Conservation (phyloP, 1,139 yeast species). For the Hansenula anomala region DNA sequence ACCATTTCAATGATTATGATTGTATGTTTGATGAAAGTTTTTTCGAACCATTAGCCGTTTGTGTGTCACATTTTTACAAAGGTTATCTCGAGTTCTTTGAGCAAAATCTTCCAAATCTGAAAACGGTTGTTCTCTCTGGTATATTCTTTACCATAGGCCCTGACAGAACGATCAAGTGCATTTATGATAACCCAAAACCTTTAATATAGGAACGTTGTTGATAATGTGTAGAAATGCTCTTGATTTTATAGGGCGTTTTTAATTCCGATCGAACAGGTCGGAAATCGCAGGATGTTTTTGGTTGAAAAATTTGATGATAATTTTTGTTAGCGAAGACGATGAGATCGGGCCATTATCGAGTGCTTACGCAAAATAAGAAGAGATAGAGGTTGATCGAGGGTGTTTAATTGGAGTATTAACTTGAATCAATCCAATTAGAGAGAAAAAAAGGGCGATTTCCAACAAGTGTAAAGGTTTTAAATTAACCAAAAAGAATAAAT, state of each 20-base stretch:
- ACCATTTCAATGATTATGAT: conserved; percentile 26
- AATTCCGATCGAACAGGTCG: background rate
- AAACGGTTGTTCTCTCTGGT: conserved; percentile 3
- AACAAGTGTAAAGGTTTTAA: too few species aligned
- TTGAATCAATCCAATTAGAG: too few species aligned
- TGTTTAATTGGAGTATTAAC: too few species aligned
- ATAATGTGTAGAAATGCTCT: background rate
- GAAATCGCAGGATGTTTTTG: background rate
- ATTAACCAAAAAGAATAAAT: background rate
- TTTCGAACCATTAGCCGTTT: conserved; percentile 18
- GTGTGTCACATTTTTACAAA: conserved; percentile 33
- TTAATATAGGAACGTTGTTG: background rate
- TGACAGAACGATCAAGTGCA: background rate
- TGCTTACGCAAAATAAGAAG: background rate
- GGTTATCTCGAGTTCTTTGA: conserved; percentile 2
- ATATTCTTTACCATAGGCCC: conserved; percentile 1
- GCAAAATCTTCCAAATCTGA: conserved; percentile 4
- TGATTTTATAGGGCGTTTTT: background rate
- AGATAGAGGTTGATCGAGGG: background rate
- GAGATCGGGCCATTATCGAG: background rate
- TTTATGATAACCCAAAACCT: conserved; percentile 3
- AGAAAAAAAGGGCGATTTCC: too few species aligned
- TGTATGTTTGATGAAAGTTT: conserved; percentile 29
- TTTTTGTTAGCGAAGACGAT: background rate
- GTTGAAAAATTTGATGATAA: conserved; percentile 2